phyloP scores from a whole-genome alignment of 257 asterid genomes.

The Nicotiana noctiflora region DNA sequence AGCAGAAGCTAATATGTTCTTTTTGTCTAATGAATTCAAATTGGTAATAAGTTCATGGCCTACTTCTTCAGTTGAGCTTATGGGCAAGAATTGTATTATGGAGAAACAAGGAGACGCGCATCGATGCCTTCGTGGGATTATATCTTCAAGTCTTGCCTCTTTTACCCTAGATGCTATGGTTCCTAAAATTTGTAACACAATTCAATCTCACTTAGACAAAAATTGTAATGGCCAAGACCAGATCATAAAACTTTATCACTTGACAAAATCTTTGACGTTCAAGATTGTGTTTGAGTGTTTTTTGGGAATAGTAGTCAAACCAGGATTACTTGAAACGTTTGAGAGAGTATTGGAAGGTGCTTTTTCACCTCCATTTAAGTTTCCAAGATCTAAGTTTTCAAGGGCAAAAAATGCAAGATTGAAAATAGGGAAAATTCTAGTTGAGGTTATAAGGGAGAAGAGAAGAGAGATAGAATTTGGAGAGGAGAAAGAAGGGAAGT shows the following conservation, averaged over 20 bases:
- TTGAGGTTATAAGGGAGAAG: slow-evolving; percentile 42
- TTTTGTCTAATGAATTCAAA: slow-evolving; percentile 77
- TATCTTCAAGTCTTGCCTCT: slow-evolving; percentile 50
- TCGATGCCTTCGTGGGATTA: slow-evolving; percentile 56
- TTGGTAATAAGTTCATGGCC: slow-evolving; percentile 94
- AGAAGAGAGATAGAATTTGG: slow-evolving; percentile 36
- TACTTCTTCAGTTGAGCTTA: slow-evolving; percentile 66
- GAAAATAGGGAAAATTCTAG: slow-evolving; percentile 44
- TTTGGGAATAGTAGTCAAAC: slow-evolving; percentile 52
- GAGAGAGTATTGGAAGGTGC: slow-evolving; percentile 81
- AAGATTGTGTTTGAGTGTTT: slow-evolving; percentile 66
- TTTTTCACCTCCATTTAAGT: slow-evolving; percentile 42
- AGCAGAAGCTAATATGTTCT: slow-evolving; percentile 72
- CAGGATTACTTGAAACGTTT: slow-evolving; percentile 47
- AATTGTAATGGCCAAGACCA: slow-evolving; percentile 34
- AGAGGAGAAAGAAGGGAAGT: slow-evolving; percentile 6
- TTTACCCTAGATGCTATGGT: slow-evolving; percentile 44
- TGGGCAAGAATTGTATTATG: slow-evolving; percentile 79
- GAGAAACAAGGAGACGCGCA: slow-evolving; percentile 81
- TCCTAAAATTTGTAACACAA: slow-evolving; percentile 52
- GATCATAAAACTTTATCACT: slow-evolving; percentile 35
- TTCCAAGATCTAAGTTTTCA: slow-evolving; percentile 65
- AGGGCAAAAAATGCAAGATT: slow-evolving; percentile 65
- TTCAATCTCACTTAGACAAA: slow-evolving; percentile 34
- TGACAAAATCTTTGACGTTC: slow-evolving; percentile 52